Base-by-base conservation (phyloP, 805 yeast genomes). In the Saturnispora sekii region DNA sequence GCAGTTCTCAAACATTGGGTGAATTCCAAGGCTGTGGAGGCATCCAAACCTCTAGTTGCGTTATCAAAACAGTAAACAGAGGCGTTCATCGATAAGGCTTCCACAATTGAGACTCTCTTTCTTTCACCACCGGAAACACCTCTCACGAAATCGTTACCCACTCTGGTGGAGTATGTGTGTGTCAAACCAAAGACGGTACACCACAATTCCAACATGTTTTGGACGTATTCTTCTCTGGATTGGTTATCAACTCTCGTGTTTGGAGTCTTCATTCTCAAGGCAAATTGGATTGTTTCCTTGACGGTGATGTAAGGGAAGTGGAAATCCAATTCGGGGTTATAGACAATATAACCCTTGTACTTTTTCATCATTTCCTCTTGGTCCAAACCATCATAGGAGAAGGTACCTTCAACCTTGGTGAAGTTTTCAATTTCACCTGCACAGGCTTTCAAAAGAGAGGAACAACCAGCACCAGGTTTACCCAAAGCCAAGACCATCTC, bases 401-500 rank as follows among this genome's bases (percentile, higher is more conserved):
- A 61, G 16, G 70, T 68, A 50, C 88, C 87, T 35, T 70, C 70
- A 33, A 70, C 70, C 31, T 67, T 65, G 15, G 69, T 63, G 57
- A 68, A 72, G 29, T 65, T 63, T 59, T 53, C 53, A 45, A 65
- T 65, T 60, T 72, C 67, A 56, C 70, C 80, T 10, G 87, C 76
- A 51, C 82, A 65, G 3, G 83, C 72, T 53, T 79, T 78, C 58
- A 82, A 65, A 39, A 82, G 66, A 3, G 87, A 74, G 4, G 89
- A 78, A 59, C 89, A 83, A 39, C 93, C 93, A 26, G 90, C 81
- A 53, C 90, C 88, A 2, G 90, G 88, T 49, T 82, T 73, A 43
- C 84, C 86, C 32, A 80, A 61, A 5, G 82, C 88, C 40, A 82
- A 64, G 30, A 78, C 70, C 78, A 81, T 73, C 53, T 81, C 87